Base-by-base conservation (phyloP, 495 filamentous ascomycete genomes). In the Sphaerosporella brunnea region DNA sequence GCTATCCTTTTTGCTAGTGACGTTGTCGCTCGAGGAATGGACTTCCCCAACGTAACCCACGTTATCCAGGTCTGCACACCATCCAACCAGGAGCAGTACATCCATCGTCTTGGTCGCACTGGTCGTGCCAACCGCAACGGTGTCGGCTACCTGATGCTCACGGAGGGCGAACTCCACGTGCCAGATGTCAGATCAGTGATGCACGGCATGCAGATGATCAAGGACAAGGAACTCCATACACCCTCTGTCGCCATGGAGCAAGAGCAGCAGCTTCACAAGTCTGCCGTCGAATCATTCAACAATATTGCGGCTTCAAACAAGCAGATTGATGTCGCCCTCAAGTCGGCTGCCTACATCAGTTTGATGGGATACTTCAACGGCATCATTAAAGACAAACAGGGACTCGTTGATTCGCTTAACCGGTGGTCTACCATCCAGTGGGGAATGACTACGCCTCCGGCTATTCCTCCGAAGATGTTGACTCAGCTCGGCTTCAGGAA, bases 1-100 rank as follows among this genome's bases (percentile, higher is more conserved):
- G 87, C 68, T 23, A 80, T 97, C 45, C 72, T 97, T 21, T 73
- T 96, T 62, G 87, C 87, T 1, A 86, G 85, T 3, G 90, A 97
- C 63, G 88, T 97, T 21, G 90, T 88, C 1, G 84, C 90, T 11
- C 78, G 90, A 60, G 90, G 90, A 55, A 88, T 95, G 84, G 88
- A 95, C 62, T 95, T 95, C 67, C 86, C 88, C 45, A 78, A 85
- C 53, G 88, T 95, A 44, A 79, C 85, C 36, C 75, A 93, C 52
- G 86, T 95, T 51, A 75, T 95, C 58, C 87, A 95, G 59, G 62
- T 88, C 45, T 82, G 84, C 39, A 55, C 79, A 11, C 84, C 87
- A 2, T 64, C 70, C 4, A 71, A 72, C 51, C 66, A 75, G 13
- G 88, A 94, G 48, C 72, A 79, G 47, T 95, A 95, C 63, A 82